These are phyloP conservation scores for Nemania abortiva DNA, from an alignment of 2,329 filamentous ascomycete genomes.

Conservation along the genomic window DNA sequence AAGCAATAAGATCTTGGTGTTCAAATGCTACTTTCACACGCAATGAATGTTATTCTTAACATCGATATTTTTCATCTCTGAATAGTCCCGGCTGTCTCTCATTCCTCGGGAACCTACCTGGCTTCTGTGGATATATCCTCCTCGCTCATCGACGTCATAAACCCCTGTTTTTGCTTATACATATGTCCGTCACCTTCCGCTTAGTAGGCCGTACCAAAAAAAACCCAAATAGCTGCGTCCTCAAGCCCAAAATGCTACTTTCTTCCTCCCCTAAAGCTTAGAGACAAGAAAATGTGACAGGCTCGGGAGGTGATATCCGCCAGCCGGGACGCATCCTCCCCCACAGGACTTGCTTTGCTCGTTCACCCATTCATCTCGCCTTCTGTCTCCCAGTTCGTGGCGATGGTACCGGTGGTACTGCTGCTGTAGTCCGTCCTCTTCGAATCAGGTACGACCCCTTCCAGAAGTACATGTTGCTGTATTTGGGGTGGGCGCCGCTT, in stretches of 20 bases:
- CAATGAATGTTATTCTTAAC: constrained; percentile 2
- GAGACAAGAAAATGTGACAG: constrained; percentile 7
- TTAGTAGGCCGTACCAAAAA: neutral
- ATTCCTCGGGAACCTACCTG: constrained; percentile 1
- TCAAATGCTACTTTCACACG: neutral
- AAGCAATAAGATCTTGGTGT: neutral
- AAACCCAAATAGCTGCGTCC: constrained; percentile 13
- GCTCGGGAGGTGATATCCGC: neutral
- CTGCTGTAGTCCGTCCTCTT: constrained; percentile 22
- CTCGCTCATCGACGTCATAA: neutral
- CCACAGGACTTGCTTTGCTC: neutral
- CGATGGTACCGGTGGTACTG: constrained; percentile 8
- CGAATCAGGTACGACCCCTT: constrained; percentile 25
- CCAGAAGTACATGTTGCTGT: constrained; percentile 46
- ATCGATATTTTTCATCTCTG: neutral
- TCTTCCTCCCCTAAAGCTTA: neutral
- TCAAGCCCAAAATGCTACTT: neutral
- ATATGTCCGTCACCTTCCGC: neutral
- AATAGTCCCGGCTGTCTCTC: neutral
- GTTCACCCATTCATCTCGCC: neutral
- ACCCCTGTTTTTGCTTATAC: neutral
- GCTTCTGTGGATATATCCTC: constrained; percentile 33
- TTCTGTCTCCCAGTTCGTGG: constrained; percentile 10
- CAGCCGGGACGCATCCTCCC: neutral
- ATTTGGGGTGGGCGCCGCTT: constrained; percentile 55